phyloP scores from a whole-genome alignment of 106 monocot species.

The Vanilla planifolia region DNA sequence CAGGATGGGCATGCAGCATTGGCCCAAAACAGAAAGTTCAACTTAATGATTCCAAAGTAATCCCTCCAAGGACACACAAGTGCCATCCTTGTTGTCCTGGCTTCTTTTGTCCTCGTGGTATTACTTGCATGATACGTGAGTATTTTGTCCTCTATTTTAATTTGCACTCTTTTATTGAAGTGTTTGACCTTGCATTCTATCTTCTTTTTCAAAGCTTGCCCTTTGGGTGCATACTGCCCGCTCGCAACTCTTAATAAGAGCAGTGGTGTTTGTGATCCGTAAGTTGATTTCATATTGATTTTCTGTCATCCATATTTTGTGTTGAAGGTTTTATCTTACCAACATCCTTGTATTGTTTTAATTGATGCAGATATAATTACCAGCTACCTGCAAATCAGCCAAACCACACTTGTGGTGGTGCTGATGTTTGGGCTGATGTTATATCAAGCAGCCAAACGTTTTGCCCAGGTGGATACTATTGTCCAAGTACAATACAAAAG shows the following conservation, averaged over 20 bases:
- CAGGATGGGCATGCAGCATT: slow-evolving; percentile 85
- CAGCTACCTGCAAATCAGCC: slow-evolving; percentile 72
- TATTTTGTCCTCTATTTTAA: background rate
- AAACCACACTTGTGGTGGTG: slow-evolving; percentile 80
- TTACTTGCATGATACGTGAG: slow-evolving; percentile 89
- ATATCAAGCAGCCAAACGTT: slow-evolving; percentile 47
- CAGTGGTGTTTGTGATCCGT: slow-evolving; percentile 88
- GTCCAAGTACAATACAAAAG: slow-evolving; percentile 73
- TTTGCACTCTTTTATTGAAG: background rate
- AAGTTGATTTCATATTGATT: slow-evolving; percentile 27
- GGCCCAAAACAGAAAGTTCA: slow-evolving; percentile 34
- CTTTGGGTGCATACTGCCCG: slow-evolving; percentile 88
- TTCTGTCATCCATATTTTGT: background rate
- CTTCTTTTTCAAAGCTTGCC: slow-evolving; percentile 61
- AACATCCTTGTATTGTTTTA: background rate
- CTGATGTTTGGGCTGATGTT: slow-evolving; percentile 81
- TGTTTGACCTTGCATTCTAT: slow-evolving; percentile 6
- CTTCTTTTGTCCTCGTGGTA: slow-evolving; percentile 69
- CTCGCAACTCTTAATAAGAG: slow-evolving; percentile 52
- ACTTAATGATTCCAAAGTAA: slow-evolving; percentile 39
- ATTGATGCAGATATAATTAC: slow-evolving; percentile 65
- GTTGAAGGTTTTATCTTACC: background rate
- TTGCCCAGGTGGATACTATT: slow-evolving; percentile 82
- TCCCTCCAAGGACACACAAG: slow-evolving; percentile 34
- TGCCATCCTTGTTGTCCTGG: slow-evolving; percentile 64